A percentile compares a stretch with the other conserved stretches of the same genome.
These are phyloP conservation scores for Solanum pimpinellifolium DNA, from an alignment of 257 asterid genomes.

Conservation along the genomic window DNA sequence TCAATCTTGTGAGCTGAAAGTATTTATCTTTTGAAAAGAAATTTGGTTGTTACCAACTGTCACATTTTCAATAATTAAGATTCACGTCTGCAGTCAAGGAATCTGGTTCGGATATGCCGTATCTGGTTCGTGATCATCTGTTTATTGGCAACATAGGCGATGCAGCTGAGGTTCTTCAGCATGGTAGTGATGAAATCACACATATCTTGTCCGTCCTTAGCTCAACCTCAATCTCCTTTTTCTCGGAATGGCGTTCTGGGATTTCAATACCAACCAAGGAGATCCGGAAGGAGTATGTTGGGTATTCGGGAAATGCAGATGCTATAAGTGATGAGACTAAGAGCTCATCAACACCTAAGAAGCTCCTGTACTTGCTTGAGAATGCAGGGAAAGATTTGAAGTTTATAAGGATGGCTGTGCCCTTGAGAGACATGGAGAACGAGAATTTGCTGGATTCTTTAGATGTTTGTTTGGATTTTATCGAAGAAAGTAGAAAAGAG, in stretches of 20 bases:
- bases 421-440: slow-evolving; percentile 86
- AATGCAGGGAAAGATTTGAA: slow-evolving; percentile 87
- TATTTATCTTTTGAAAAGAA: neutral
- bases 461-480: slow-evolving; percentile 84
- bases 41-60: neutral
- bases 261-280: slow-evolving; percentile 60
- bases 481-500: slow-evolving; percentile 68
- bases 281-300: slow-evolving; percentile 66
- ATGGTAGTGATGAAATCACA: slow-evolving; percentile 63
- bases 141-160: slow-evolving; percentile 77
- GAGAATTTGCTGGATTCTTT: slow-evolving; percentile 79
- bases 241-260: slow-evolving; percentile 83
- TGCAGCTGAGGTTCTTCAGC: slow-evolving; percentile 87
- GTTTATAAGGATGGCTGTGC: slow-evolving; percentile 80
- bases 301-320: slow-evolving; percentile 39
- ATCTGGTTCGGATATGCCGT: slow-evolving; percentile 51
- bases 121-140: slow-evolving; percentile 72
- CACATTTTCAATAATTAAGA: neutral
- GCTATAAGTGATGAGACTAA: slow-evolving; percentile 31
- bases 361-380: slow-evolving; percentile 70
- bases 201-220: slow-evolving; percentile 76
- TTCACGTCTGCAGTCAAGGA: neutral
- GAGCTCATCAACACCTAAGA: slow-evolving; percentile 55
- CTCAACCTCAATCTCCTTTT: slow-evolving; percentile 78
- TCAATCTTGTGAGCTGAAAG: neutral